Conservation (phyloP, 305 asterid species). For the Withania somnifera region DNA sequence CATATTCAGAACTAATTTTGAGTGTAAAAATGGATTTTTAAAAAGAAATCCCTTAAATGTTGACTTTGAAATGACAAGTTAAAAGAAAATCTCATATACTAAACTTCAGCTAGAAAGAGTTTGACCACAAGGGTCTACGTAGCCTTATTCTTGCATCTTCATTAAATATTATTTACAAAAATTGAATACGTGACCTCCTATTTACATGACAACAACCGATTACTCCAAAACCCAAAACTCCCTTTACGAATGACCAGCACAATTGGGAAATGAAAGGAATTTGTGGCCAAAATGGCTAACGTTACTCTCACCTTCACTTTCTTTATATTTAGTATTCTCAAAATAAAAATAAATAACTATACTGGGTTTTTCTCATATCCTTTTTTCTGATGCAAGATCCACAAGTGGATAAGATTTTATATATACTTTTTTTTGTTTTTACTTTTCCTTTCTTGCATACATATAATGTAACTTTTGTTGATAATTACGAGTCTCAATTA, state of each 20-base stretch:
- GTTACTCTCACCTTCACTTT: conserved; percentile 13
- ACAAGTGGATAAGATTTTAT: conserved; percentile 35
- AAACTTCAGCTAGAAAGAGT: no score
- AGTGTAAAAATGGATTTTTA: conserved; percentile 1
- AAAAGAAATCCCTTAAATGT: neutral
- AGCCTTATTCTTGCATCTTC: no score
- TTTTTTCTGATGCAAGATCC: conserved; percentile 26
- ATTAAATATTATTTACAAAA: no score
- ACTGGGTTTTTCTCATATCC: conserved; percentile 31
- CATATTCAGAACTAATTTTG: conserved; percentile 19
- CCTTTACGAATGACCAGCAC: no score
- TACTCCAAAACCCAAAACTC: no score
- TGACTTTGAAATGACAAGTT: conserved; percentile 20
- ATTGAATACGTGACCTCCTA: no score
- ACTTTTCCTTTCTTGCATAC: neutral
- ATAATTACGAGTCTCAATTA: neutral
- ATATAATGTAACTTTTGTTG: neutral
- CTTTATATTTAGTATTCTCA: neutral
- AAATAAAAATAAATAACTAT: neutral
- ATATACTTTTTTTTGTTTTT: conserved; percentile 5
- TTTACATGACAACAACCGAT: no score
- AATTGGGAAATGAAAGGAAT: conserved; percentile 1
- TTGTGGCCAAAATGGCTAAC: neutral
- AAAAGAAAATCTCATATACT: no score
- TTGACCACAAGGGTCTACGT: no score